Evolutionary conservation across 225 moss, liverwort and hornwort species (phyloP), one percentile per base, ranked within the genome.

Genomic region (Lunularia cruciata): DNA sequence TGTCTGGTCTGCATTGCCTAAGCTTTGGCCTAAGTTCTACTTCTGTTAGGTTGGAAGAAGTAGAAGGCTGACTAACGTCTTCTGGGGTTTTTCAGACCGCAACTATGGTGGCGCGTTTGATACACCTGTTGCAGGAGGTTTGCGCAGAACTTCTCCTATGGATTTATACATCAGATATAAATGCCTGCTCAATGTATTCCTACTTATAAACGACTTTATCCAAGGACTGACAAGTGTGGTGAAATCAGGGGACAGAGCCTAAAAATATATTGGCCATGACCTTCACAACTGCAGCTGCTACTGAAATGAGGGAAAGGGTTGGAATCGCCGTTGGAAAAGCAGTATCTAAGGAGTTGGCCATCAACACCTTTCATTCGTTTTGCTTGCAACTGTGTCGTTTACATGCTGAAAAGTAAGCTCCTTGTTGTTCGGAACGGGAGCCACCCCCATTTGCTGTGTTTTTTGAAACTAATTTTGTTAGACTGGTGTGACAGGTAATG

Each of bases 231-330:
- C 48, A 0, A 15, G 40, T 8, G 7, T 0, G 19, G 26, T 30
- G 56, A 67, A 34, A 80, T 68, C 79, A 96, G 92, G 96, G 90
- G 13, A 76, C 82, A 30, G 86, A 87, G 72, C 87, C 92, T 36
- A 80, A 73, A 47, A 82, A 78, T 62, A 87, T 96, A 73, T 72
- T 96, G 81, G 96, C 92, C 34, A 90, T 96, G 96, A 96, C 96
- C 14, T 96, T 96, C 76, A 96, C 92, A 49, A 92, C 90, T 32
- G 90, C 90, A 55, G 89, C 92, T 61, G 90, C 96, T 19, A 87
- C 81, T 47, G 96, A 96, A 76, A 90, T 96, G 92, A 86, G 92
- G 72, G 90, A 87, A 65, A 87, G 92, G 71, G 86, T 92, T 61
- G 87, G 87, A 59, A 74, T 43, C 27, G 84, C 90, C 71, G 83